Percentiles rank a stretch among this genome's conserved stretches.
Evolutionary conservation across 2,329 filamentous ascomycete genomes (phyloP).

Genomic region (Alternaria hordeiaustralica): DNA sequence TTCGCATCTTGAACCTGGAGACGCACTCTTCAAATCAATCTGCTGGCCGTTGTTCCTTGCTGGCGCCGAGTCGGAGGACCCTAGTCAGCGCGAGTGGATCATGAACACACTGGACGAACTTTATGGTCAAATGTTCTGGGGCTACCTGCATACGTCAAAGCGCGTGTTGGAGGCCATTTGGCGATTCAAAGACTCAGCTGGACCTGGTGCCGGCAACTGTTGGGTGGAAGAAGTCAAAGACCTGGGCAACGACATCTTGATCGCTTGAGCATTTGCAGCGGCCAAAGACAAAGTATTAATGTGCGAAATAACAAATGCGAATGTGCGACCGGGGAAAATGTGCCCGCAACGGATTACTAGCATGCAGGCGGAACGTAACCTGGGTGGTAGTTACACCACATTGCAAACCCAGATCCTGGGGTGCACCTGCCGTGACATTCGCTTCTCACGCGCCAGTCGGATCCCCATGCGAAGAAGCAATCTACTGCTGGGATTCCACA

Average conservation of each 20-base stretch:
- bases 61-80: constrained; percentile 61
- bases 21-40: constrained; percentile 65
- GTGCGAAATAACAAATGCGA: neutral
- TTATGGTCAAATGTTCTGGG: constrained; percentile 48
- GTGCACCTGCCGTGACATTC: neutral
- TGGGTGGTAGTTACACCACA: neutral
- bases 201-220: constrained; percentile 31
- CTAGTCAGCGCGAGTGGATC: constrained; percentile 59
- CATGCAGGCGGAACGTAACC: neutral
- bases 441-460: neutral
- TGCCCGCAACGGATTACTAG: neutral
- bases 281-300: neutral
- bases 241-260: constrained; percentile 41
- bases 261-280: constrained; percentile 29
- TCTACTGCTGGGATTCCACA: neutral
- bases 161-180: constrained; percentile 45
- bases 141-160: constrained; percentile 45
- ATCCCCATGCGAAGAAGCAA: neutral
- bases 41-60: constrained; percentile 67
- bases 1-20: constrained; percentile 55
- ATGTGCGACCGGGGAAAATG: neutral
- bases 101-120: constrained; percentile 52
- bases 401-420: no score
- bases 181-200: constrained; percentile 36
- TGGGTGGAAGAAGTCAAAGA: constrained; percentile 46